Evolutionary conservation across 129 eudicot genomes (phyloP).

Genomic region (sunflower (Helianthus annuus)): DNA sequence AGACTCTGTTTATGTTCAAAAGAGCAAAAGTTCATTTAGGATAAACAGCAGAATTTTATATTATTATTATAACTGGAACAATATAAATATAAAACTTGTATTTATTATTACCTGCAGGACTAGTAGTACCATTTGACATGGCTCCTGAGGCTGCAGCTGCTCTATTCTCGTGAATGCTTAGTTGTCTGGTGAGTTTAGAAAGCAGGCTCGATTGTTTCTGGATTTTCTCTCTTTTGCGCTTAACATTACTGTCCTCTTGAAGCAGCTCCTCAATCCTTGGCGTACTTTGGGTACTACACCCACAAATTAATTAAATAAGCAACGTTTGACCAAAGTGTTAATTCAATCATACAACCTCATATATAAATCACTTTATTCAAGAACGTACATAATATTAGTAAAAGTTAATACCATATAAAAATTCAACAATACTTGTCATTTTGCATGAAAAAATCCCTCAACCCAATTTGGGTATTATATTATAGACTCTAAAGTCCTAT

Average conservation of each 20-base stretch:
- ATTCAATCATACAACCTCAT: not conserved
- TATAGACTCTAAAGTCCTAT: not conserved
- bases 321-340: not conserved
- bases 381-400: not conserved
- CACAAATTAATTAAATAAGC: not conserved
- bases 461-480: not conserved
- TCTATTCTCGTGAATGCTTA: constrained; percentile 89
- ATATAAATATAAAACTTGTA: not conserved
- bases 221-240: constrained; percentile 65
- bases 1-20: constrained; percentile 26
- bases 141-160: constrained; percentile 71
- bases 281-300: constrained; percentile 73
- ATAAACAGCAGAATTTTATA: not conserved
- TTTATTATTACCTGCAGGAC: constrained; percentile 56
- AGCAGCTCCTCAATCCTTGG: constrained; percentile 92
- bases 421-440: not conserved
- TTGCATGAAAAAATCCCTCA: not conserved
- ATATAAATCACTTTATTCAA: not conserved
- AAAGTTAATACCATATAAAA: not conserved
- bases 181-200: constrained; percentile 82
- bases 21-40: not conserved
- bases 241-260: constrained; percentile 90
- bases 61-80: not conserved
- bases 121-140: constrained; percentile 51
- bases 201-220: constrained; percentile 92